A percentile compares a stretch with the other conserved stretches of the same genome.
Conservation (phyloP, 2,329 filamentous ascomycete genomes). For the Venturia nashicola region DNA sequence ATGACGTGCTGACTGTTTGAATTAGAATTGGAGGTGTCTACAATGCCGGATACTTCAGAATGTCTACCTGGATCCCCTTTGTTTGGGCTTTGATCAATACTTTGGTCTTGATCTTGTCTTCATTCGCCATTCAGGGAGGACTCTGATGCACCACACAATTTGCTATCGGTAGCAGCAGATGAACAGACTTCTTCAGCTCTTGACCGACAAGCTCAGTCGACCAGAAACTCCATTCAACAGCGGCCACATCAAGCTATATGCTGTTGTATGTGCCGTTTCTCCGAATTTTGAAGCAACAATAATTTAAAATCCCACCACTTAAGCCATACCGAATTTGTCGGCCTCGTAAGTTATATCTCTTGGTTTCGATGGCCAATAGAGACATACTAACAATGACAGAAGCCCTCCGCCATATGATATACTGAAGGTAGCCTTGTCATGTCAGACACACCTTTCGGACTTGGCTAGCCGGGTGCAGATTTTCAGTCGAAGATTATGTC, state of each 20-base stretch:
- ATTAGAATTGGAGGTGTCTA: conserved; percentile 69
- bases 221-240: not conserved
- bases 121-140: conserved; percentile 85
- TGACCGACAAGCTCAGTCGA: no score
- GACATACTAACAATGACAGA: not conserved
- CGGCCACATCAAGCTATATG: not conserved
- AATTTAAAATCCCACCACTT: not conserved
- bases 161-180: not conserved
- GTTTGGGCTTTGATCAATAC: conserved; percentile 80
- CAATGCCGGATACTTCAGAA: conserved; percentile 67
- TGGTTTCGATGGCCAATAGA: not conserved
- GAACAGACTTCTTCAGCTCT: no score
- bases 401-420: not conserved
- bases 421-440: not conserved
- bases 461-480: not conserved
- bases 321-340: not conserved
- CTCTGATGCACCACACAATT: not conserved
- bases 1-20: not conserved
- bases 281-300: not conserved
- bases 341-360: not conserved
- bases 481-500: not conserved
- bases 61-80: conserved; percentile 92
- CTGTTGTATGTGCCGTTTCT: not conserved
- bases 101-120: conserved; percentile 69
- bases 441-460: not conserved